A percentile compares a stretch with the other conserved stretches of the same genome.
Evolutionary conservation across 495 filamentous ascomycete genomes (phyloP).

Genomic region (Penicillium waksmanii): DNA sequence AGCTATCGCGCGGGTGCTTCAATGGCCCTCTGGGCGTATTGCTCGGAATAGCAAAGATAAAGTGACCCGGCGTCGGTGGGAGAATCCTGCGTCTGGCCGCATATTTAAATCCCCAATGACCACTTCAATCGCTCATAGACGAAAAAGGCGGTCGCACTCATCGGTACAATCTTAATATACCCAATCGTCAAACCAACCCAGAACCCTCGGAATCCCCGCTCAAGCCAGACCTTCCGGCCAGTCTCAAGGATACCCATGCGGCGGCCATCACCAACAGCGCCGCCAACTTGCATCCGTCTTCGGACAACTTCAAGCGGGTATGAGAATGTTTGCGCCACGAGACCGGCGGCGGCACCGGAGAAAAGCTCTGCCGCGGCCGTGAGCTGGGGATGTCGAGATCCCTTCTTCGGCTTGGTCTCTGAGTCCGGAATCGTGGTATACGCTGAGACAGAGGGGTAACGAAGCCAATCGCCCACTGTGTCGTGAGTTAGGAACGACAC

Average conservation of each 20-base stretch:
- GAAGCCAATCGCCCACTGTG: conserved; percentile 78
- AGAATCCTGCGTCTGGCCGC: background rate
- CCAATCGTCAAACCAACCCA: conserved; percentile 94
- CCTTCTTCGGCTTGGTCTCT: conserved; percentile 29
- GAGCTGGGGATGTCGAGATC: conserved; percentile 50
- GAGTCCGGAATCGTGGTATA: conserved; percentile 66
- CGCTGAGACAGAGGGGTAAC: conserved; percentile 61
- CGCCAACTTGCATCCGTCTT: conserved; percentile 93
- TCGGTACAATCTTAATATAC: conserved; percentile 90
- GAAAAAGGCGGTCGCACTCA: conserved; percentile 78
- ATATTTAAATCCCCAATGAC: conserved; percentile 66
- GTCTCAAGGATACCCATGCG: conserved; percentile 80
- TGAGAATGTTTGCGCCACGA: conserved; percentile 86
- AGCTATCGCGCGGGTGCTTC: too few relatives aligned
- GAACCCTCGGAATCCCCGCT: conserved; percentile 80
- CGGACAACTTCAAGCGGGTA: conserved; percentile 94
- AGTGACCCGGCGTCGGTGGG: too few relatives aligned
- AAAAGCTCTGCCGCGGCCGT: conserved; percentile 76
- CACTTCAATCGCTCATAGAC: conserved; percentile 84
- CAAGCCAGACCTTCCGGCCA: conserved; percentile 68
- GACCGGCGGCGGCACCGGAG: conserved; percentile 81
- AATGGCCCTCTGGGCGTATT: too few relatives aligned
- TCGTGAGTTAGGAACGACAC: conserved; percentile 98
- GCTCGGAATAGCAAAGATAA: too few relatives aligned
- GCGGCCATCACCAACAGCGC: conserved; percentile 87